Conservation (phyloP, 164 flowering plant genomes). For the Nymphaea colorata region DNA sequence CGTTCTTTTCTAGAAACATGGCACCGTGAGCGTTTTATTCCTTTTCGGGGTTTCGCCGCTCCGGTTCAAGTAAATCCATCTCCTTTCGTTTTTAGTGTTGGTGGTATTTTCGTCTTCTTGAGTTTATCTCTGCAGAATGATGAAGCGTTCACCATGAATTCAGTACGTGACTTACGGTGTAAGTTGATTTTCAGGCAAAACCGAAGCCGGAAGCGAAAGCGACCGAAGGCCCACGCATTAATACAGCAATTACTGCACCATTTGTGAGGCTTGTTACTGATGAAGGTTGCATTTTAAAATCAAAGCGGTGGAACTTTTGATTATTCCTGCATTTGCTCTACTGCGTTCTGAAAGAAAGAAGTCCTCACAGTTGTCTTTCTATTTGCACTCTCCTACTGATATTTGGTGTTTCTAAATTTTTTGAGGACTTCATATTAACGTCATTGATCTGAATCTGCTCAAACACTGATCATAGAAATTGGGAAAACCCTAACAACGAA, state of each 20-base stretch:
- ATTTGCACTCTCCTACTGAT: not conserved
- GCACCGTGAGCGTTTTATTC: conserved; percentile 11
- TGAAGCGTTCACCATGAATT: not conserved
- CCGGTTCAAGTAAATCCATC: conserved; percentile 41
- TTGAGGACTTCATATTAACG: not conserved
- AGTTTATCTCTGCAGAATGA: not conserved
- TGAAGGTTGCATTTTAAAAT: conserved; percentile 30
- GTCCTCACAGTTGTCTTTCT: not conserved
- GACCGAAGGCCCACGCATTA: conserved; percentile 25
- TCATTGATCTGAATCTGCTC: too few relatives aligned
- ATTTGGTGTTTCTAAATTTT: not conserved
- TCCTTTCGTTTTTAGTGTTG: not conserved
- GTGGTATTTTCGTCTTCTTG: not conserved
- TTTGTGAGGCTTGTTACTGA: conserved; percentile 51
- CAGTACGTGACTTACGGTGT: not conserved
- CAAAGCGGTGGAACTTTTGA: not conserved
- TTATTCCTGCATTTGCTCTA: not conserved
- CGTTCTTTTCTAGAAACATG: conserved; percentile 3
- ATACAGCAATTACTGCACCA: conserved; percentile 36
- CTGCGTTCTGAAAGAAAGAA: not conserved
- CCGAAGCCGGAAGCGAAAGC: conserved; percentile 33
- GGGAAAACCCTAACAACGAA: too few relatives aligned
- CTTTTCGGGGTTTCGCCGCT: conserved; percentile 44
- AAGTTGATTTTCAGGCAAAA: conserved; percentile 20
- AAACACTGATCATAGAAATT: too few relatives aligned